Conservation (phyloP, 1,139 yeast species). For the Saccharomyces hybrid region DNA sequence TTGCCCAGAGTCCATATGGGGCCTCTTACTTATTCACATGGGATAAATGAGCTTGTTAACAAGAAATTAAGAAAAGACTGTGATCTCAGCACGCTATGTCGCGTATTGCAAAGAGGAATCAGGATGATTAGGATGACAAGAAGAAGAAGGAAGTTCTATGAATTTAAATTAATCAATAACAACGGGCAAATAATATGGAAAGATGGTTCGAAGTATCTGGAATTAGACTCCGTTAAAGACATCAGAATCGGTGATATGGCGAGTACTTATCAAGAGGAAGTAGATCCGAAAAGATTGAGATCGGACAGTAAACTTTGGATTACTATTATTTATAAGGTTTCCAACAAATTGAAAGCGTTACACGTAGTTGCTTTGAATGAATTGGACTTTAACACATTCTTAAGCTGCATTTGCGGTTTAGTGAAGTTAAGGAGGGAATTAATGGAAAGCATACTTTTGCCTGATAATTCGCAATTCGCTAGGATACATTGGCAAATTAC, state of each 20-base stretch:
- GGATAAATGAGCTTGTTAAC: neutral
- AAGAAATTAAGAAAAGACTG: neutral
- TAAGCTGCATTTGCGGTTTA: conserved; percentile 39
- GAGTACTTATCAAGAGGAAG: conserved; percentile 73
- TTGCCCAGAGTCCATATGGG: neutral
- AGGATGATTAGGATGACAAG: conserved; percentile 26
- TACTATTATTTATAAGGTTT: conserved; percentile 55
- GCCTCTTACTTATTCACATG: conserved; percentile 2
- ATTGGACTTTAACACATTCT: conserved; percentile 51
- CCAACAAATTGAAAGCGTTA: conserved; percentile 50
- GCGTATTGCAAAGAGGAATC: conserved; percentile 16
- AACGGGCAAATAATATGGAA: conserved; percentile 26
- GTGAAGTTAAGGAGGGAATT: conserved; percentile 44
- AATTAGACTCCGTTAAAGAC: conserved; percentile 66
- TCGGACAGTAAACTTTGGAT: conserved; percentile 60
- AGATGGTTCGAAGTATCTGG: conserved; percentile 31
- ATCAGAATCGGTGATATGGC: conserved; percentile 66
- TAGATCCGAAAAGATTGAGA: conserved; percentile 43
- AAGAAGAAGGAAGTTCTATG: conserved; percentile 20
- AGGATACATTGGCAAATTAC: conserved; percentile 49
- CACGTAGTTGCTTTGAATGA: conserved; percentile 69
- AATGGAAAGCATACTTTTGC: conserved; percentile 45
- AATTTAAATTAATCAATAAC: conserved; percentile 18
- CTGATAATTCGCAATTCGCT: conserved; percentile 46
- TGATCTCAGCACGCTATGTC: neutral